A percentile compares a stretch with the other conserved stretches of the same genome.
Conservation (phyloP, 2,329 filamentous ascomycete genomes). For the Fusarium luffae region DNA sequence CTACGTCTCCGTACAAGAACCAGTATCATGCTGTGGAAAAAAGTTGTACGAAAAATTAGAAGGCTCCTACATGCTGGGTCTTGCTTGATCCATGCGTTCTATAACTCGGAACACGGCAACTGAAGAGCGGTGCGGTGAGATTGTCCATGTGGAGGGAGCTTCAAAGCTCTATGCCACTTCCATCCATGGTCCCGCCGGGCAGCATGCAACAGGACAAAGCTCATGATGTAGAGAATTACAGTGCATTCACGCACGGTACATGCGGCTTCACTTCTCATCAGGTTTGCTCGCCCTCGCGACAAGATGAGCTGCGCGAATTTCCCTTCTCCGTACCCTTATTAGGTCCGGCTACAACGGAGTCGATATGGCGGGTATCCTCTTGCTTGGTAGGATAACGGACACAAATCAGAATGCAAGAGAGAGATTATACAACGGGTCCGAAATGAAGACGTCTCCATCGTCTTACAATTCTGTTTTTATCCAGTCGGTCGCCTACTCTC, state of each 20-base stretch:
- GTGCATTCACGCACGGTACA: slow-evolving; percentile 18
- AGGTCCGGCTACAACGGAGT: slow-evolving; percentile 17
- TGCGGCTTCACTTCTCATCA: background rate
- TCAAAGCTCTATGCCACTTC: slow-evolving; percentile 31
- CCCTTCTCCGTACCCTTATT: slow-evolving; percentile 9
- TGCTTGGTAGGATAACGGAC: slow-evolving; percentile 5
- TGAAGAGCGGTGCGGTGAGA: slow-evolving; percentile 43
- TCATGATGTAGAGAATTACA: slow-evolving; percentile 21
- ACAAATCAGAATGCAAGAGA: slow-evolving; percentile 22
- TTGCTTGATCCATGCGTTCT: slow-evolving; percentile 20
- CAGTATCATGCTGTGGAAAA: slow-evolving; percentile 14
- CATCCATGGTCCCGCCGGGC: slow-evolving; percentile 26
- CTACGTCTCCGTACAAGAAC: background rate
- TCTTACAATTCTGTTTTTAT: slow-evolving; percentile 18
- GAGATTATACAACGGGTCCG: slow-evolving; percentile 26
- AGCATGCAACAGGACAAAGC: slow-evolving; percentile 19
- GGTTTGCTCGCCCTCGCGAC: background rate
- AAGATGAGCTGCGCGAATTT: slow-evolving; percentile 37
- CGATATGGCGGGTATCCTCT: slow-evolving; percentile 5
- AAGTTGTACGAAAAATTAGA: slow-evolving; percentile 1
- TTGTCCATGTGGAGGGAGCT: slow-evolving; percentile 43
- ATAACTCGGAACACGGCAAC: slow-evolving; percentile 47
- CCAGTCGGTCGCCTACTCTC: background rate
- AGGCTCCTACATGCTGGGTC: background rate
- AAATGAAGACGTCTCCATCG: slow-evolving; percentile 24